These are phyloP conservation scores for Rhododendron mucronatum DNA, from an alignment of 148 eudicot species.

Conservation along the genomic window DNA sequence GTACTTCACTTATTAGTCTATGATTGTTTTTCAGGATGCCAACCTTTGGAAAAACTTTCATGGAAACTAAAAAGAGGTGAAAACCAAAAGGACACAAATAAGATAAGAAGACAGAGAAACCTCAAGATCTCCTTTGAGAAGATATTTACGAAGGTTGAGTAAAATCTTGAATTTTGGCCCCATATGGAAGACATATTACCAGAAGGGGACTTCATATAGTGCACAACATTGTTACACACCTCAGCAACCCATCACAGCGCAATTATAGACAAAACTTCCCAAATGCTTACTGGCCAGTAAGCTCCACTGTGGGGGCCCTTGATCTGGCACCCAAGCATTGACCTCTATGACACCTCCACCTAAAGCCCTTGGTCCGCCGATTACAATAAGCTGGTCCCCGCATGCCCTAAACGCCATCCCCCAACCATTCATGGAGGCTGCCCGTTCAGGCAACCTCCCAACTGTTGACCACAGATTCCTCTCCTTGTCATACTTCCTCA, in stretches of 20 bases:
- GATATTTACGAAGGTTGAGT: constrained; percentile 14
- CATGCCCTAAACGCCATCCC: constrained; percentile 40
- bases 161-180: constrained; percentile 9
- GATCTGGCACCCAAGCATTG: constrained; percentile 35
- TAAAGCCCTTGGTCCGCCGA: constrained; percentile 32
- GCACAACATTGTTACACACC: not conserved
- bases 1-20: constrained; percentile 14
- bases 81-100: not conserved
- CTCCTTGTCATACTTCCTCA: constrained; percentile 27
- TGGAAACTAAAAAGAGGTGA: not conserved
- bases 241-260: constrained; percentile 45
- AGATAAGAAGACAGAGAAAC: not conserved
- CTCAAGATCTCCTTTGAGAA: constrained; percentile 11
- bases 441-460: constrained; percentile 33
- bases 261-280: constrained; percentile 36
- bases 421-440: constrained; percentile 37
- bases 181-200: not conserved
- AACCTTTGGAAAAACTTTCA: not conserved
- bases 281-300: constrained; percentile 26
- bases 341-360: constrained; percentile 29
- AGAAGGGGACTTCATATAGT: not conserved
- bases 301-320: constrained; percentile 32
- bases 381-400: constrained; percentile 34
- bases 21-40: constrained; percentile 5
- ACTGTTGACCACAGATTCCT: constrained; percentile 26